Evolutionary conservation across 1,284 basidiomycete species (phyloP).

Genomic region (Trametes pubescens): DNA sequence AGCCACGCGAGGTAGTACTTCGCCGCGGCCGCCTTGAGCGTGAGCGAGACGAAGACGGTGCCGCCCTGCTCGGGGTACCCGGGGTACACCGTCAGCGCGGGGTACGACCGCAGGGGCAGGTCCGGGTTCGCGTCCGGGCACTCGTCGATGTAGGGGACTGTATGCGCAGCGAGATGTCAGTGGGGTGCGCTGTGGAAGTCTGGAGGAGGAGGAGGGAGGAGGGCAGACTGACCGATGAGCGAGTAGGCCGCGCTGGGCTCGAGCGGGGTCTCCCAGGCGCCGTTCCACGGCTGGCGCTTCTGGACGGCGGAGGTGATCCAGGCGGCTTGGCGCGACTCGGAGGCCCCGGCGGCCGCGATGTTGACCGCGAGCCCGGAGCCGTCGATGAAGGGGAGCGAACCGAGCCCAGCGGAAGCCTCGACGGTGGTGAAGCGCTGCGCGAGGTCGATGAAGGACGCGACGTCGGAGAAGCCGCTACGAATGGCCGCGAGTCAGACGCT

Average conservation of each 20-base stretch:
- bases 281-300: conserved; percentile 60
- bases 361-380: conserved; percentile 6
- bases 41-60: conserved; percentile 41
- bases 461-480: conserved; percentile 53
- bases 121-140: conserved; percentile 52
- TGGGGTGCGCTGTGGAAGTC: neutral
- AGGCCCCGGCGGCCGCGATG: conserved; percentile 47
- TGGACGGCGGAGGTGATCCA: conserved; percentile 60
- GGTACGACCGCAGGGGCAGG: conserved; percentile 50
- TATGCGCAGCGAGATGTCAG: neutral
- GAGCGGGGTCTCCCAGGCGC: conserved; percentile 62
- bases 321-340: conserved; percentile 56
- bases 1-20: conserved; percentile 35
- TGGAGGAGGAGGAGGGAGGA: neutral
- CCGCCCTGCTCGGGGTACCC: conserved; percentile 37
- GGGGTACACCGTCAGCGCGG: conserved; percentile 42
- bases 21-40: conserved; percentile 19
- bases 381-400: conserved; percentile 45
- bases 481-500: neutral
- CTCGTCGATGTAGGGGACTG: conserved; percentile 30
- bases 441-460: conserved; percentile 57
- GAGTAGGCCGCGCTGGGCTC: conserved; percentile 49
- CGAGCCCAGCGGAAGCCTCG: conserved; percentile 56
- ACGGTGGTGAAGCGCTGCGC: conserved; percentile 62
- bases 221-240: conserved; percentile 27